phyloP scores from a whole-genome alignment of 2,329 filamentous ascomycete species.

The Fusarium vanettenii region DNA sequence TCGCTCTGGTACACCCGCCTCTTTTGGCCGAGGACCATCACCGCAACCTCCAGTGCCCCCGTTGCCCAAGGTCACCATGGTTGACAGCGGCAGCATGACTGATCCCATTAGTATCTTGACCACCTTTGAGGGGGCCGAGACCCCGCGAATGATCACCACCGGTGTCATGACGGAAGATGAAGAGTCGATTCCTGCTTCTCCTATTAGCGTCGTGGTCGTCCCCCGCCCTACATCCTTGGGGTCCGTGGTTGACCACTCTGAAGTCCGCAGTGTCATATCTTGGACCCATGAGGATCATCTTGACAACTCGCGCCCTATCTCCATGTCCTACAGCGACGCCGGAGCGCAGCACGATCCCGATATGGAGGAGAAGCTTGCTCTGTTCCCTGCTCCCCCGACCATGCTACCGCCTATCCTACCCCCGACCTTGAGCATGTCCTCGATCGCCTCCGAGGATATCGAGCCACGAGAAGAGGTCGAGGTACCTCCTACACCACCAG shows the following conservation, averaged over 20 bases:
- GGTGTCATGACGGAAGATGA: conserved; percentile 24
- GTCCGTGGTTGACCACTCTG: conserved; percentile 51
- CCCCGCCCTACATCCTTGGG: conserved; percentile 56
- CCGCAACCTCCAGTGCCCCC: conserved; percentile 62
- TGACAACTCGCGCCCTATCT: conserved; percentile 55
- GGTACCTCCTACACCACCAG: conserved; percentile 44
- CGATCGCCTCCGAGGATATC: conserved; percentile 57
- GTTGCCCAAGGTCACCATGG: conserved; percentile 65
- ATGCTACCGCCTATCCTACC: conserved; percentile 50
- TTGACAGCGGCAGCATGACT: conserved; percentile 71
- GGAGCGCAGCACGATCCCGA: conserved; percentile 63
- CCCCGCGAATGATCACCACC: conserved; percentile 11
- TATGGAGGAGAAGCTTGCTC: conserved; percentile 63
- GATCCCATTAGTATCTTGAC: conserved; percentile 61
- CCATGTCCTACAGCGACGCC: conserved; percentile 65
- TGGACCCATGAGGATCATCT: conserved; percentile 44
- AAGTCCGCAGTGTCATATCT: conserved; percentile 36
- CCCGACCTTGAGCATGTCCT: conserved; percentile 56
- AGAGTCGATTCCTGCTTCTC: conserved; percentile 35
- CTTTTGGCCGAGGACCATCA: conserved; percentile 56
- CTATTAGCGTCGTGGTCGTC: conserved; percentile 43
- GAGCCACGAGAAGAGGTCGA: conserved; percentile 56
- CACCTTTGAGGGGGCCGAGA: conserved; percentile 18
- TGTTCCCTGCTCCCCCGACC: conserved; percentile 66
- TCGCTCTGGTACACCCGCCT: conserved; percentile 62